phyloP scores from a whole-genome alignment of 768 basidiomycete genomes.

The Leccinum ochraceum region DNA sequence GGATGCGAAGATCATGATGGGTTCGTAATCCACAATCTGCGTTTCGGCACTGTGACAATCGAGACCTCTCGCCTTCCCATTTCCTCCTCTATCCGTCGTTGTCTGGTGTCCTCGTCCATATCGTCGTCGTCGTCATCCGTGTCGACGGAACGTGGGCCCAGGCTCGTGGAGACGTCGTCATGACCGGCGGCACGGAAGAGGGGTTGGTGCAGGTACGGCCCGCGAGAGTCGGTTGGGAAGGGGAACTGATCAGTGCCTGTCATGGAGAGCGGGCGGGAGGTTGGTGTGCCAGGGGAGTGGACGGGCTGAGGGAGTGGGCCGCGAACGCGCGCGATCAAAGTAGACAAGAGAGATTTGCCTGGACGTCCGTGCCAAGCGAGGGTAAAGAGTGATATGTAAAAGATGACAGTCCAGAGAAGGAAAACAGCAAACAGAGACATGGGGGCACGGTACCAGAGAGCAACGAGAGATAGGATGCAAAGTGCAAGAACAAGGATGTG shows the following conservation, averaged over 20 bases:
- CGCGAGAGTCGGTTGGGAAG: slow-evolving; percentile 45
- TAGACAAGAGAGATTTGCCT: slow-evolving; percentile 55
- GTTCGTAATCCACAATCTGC: slow-evolving; percentile 74
- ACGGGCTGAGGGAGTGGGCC: slow-evolving; percentile 28
- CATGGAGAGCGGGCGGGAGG: slow-evolving; percentile 43
- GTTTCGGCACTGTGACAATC: slow-evolving; percentile 76
- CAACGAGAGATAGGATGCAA: slow-evolving; percentile 54
- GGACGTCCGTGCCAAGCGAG: slow-evolving; percentile 63
- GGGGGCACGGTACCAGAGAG: slow-evolving; percentile 59
- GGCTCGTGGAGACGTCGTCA: slow-evolving; percentile 43
- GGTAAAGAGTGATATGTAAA: slow-evolving; percentile 53
- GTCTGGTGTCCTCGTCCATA: slow-evolving; percentile 71
- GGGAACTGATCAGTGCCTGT: slow-evolving; percentile 43
- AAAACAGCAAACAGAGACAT: slow-evolving; percentile 62
- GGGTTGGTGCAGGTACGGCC: slow-evolving; percentile 73
- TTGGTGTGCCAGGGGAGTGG: slow-evolving; percentile 37
- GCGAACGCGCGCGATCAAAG: slow-evolving; percentile 47
- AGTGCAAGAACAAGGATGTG: slow-evolving; percentile 62
- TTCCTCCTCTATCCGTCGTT: slow-evolving; percentile 77
- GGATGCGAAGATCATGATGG: slow-evolving; percentile 41
- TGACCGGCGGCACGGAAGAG: slow-evolving; percentile 49
- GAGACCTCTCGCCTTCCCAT: slow-evolving; percentile 81
- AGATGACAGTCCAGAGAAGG: slow-evolving; percentile 58
- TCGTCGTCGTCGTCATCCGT: slow-evolving; percentile 68
- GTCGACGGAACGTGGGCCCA: slow-evolving; percentile 49